Evolutionary conservation across 169 alveolate species (phyloP).

Genomic region (Babesia bovis): DNA sequence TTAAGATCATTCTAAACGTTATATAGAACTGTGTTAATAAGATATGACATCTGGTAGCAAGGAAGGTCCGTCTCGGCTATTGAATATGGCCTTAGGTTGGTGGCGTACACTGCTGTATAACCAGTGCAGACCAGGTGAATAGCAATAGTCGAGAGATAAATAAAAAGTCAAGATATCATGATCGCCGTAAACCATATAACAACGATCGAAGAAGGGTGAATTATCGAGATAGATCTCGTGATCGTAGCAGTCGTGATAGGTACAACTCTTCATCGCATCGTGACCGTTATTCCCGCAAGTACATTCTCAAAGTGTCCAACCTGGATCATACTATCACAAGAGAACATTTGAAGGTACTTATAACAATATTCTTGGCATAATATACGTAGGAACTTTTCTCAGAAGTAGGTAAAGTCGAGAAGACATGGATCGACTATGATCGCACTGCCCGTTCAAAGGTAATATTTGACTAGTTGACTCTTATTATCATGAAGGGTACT

Average conservation of each 20-base stretch:
- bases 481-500: constrained; percentile 64
- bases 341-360: constrained; percentile 51
- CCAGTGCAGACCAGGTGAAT: constrained; percentile 28
- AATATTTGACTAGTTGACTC: constrained; percentile 25
- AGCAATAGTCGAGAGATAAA: not conserved
- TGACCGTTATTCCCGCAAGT: constrained; percentile 7
- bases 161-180: not conserved
- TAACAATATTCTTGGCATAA: not conserved
- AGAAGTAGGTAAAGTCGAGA: constrained; percentile 73
- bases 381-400: constrained; percentile 61
- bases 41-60: constrained; percentile 3
- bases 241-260: constrained; percentile 1
- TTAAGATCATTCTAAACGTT: not conserved
- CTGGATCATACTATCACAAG: constrained; percentile 55
- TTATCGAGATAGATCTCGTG: not conserved
- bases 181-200: not conserved
- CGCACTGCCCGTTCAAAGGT: constrained; percentile 83
- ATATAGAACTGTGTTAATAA: not conserved
- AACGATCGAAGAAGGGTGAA: not conserved
- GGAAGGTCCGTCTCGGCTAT: not conserved
- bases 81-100: constrained; percentile 31
- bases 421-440: constrained; percentile 75
- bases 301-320: constrained; percentile 55
- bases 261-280: not conserved
- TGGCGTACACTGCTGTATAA: not conserved